Base-by-base conservation (phyloP, 805 yeast genomes). In the Lipomyces mesembrius region DNA sequence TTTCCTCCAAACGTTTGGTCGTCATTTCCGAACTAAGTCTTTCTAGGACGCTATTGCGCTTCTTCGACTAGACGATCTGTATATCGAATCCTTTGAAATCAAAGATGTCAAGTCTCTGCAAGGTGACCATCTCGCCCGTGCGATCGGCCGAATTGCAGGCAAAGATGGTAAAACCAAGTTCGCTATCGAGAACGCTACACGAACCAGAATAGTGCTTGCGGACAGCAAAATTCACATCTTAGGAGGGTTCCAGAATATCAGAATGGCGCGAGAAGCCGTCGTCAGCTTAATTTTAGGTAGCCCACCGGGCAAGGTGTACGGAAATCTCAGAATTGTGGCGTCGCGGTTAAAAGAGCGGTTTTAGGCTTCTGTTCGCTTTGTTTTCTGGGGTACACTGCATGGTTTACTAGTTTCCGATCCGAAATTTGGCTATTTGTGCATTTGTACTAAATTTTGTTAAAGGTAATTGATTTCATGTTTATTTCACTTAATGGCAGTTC, bases 121-220 rank as follows among this genome's bases (percentile, higher is more conserved):
- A 35, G 99, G 98, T 34, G 99, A 95, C 80, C 99, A 95, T 85
- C 83, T 95, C 77, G 90, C 97, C 61, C 89, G 99, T 84, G 99
- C 99, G 7, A 95, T 95, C 77, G 99, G 99, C 76, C 92, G 99
- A 84, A 95, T 95, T 79, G 99, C 99, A 14, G 99, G 99, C 79
- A 96, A 95, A 77, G 99, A 95, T 77, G 99, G 99, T 76, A 94
- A 93, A 80, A 95, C 98, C 69, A 95, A 94, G 81, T 95, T 94
- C 79, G 98, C 99, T 39, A 95, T 95, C 76, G 99, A 95, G 80
- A 95, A 95, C 77, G 98, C 99, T 20, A 94, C 98, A 27, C 87
- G 98, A 81, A 95, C 99, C 12, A 89, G 99, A 83, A 93, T 95
- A 55, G 99, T 95, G 32, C 83, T 95, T 72, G 99, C 99, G 0